Evolutionary conservation across 116 monocot genomes (phyloP), one percentile per base, ranked within the genome.

Genomic region (Thalassia testudinum): DNA sequence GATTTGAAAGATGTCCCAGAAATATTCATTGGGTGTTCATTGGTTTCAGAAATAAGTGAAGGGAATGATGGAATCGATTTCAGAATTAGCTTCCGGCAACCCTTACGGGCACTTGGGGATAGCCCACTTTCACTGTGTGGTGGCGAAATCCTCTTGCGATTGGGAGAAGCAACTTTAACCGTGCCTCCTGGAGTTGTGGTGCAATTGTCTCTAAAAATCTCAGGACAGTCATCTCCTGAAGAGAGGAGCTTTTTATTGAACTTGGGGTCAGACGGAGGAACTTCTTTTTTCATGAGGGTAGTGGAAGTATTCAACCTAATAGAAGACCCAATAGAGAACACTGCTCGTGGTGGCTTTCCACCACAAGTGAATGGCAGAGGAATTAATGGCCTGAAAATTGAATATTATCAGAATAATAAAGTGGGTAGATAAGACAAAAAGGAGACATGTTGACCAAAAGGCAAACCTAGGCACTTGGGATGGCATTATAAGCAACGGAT

Each of bases 21-120:
- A 34, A 10, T 34, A 34, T 34, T 34, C 6, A 10, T 10, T 34
- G 30, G 30, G 30, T 5, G 30, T 34, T 34, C 30, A 34, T 10
- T 34, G 30, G 30, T 34, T 34, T 74, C 70, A 55, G 28, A 25
- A 44, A 16, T 64, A 21, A 86, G 86, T 42, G 77, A 74, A 34
- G 86, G 77, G 51, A 86, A 80, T 18, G 82, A 70, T 42, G 82
- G 82, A 24, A 87, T 82, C 13, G 82, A 78, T 66, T 68, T 78
- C 16, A 82, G 67, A 48, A 87, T 76, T 63, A 87, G 52, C 52
- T 76, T 87, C 62, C 82, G 47, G 15, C 78, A 65, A 19, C 78
- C 76, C 50, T 79, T 82, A 27, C 65, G 62, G 3, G 30, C 30
- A 30, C 19, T 71, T 21, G 82, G 75, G 16, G 78, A 70, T n/a